Conservation (phyloP, 106 monocot species). For the Apostasia ramifera region DNA sequence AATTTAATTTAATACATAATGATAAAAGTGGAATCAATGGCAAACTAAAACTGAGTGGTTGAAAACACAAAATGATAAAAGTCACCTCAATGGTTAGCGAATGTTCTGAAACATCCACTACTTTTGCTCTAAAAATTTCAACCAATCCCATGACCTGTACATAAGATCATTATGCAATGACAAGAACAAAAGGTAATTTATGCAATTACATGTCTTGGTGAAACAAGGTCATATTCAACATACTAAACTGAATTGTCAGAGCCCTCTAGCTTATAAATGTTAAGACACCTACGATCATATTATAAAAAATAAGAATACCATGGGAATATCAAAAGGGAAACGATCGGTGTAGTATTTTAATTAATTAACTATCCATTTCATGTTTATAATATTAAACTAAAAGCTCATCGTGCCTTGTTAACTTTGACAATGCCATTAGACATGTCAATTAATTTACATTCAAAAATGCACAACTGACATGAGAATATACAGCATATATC, state of each 20-base stretch:
- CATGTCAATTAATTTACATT: too few relatives aligned
- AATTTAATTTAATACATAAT: neutral
- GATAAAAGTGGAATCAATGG: neutral
- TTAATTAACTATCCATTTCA: neutral
- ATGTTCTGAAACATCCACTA: conserved; percentile 83
- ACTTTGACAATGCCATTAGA: too few relatives aligned
- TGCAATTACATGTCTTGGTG: neutral
- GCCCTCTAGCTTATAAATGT: neutral
- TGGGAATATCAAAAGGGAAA: neutral
- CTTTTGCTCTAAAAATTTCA: conserved; percentile 86
- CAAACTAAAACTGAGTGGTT: neutral
- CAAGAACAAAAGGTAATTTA: neutral
- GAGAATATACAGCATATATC: too few relatives aligned
- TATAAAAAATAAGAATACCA: neutral
- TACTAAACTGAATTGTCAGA: neutral
- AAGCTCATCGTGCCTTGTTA: too few relatives aligned
- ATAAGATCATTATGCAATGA: conserved; percentile 7
- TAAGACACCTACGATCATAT: too few relatives aligned
- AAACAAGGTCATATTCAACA: too few relatives aligned
- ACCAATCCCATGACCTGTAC: conserved; percentile 83
- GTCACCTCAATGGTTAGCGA: conserved; percentile 78
- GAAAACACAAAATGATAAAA: conserved; percentile 5
- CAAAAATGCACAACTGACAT: too few relatives aligned
- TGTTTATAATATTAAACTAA: too few relatives aligned
- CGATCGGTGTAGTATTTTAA: neutral